These are phyloP conservation scores for Acorus calamus DNA, from an alignment of 106 monocot species.

Conservation along the genomic window DNA sequence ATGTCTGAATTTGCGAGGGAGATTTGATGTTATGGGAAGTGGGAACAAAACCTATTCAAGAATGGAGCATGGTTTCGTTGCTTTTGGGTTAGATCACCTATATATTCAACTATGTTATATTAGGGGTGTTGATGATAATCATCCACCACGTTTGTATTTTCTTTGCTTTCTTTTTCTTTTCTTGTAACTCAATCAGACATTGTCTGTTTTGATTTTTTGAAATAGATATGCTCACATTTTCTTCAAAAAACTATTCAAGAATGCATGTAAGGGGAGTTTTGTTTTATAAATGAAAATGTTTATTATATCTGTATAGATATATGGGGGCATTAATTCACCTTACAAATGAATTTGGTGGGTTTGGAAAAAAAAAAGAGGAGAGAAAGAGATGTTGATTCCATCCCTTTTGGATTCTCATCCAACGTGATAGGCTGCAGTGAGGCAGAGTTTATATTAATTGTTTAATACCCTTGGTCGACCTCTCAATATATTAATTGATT, in stretches of 20 bases:
- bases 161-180: too few relatives aligned
- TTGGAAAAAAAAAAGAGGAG: not conserved
- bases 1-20: constrained; percentile 7
- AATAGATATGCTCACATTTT: too few relatives aligned
- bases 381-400: constrained; percentile 16
- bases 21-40: constrained; percentile 1
- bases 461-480: not conserved
- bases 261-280: constrained; percentile 9
- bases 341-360: constrained; percentile 8
- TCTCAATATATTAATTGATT: too few relatives aligned
- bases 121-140: too few relatives aligned
- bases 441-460: constrained; percentile 14
- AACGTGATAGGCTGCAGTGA: constrained; percentile 23
- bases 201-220: too few relatives aligned
- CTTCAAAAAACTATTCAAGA: not conserved
- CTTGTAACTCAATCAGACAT: too few relatives aligned
- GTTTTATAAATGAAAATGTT: not conserved
- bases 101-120: too few relatives aligned
- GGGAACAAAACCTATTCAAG: constrained; percentile 11
- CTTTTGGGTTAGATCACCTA: too few relatives aligned
- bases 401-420: constrained; percentile 20
- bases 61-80: not conserved
- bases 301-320: too few relatives aligned
- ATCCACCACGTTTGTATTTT: too few relatives aligned
- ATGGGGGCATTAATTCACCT: not conserved